These are phyloP conservation scores for Russula emetica DNA, from an alignment of 768 basidiomycete genomes.

Conservation along the genomic window DNA sequence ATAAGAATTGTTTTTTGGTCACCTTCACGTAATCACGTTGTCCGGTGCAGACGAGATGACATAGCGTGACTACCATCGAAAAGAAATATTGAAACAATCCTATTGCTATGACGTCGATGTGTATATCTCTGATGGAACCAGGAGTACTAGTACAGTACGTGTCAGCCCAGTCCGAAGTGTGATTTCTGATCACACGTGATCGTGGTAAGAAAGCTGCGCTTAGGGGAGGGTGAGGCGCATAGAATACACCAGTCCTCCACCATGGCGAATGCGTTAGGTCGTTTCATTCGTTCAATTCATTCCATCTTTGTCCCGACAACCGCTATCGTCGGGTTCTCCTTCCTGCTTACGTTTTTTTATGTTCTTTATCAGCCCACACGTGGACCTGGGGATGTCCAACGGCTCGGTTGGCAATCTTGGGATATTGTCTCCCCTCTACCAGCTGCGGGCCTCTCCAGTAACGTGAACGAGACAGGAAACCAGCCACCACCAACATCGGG, in stretches of 20 bases:
- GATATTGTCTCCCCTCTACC: slow-evolving; percentile 49
- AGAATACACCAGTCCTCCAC: not conserved
- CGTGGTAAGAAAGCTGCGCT: no score
- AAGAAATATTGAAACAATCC: no score
- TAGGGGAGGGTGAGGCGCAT: no score
- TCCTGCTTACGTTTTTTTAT: slow-evolving; percentile 70
- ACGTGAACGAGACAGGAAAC: slow-evolving; percentile 17
- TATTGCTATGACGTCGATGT: no score
- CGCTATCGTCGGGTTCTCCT: slow-evolving; percentile 61
- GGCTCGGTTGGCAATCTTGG: slow-evolving; percentile 89
- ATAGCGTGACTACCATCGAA: no score
- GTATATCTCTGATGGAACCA: no score
- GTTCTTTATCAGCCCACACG: slow-evolving; percentile 74
- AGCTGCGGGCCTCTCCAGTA: slow-evolving; percentile 18
- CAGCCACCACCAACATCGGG: not conserved
- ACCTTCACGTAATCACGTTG: no score
- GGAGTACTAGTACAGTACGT: no score
- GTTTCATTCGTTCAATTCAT: slow-evolving; percentile 48
- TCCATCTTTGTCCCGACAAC: slow-evolving; percentile 56
- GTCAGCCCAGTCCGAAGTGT: no score
- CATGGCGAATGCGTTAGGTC: slow-evolving; percentile 34
- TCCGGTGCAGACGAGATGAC: no score
- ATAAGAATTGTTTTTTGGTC: no score
- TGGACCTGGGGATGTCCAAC: slow-evolving; percentile 66
- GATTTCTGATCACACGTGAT: no score